Base-by-base conservation (phyloP, 2,329 filamentous ascomycete genomes). In the Ceratocystis smalleyi region DNA sequence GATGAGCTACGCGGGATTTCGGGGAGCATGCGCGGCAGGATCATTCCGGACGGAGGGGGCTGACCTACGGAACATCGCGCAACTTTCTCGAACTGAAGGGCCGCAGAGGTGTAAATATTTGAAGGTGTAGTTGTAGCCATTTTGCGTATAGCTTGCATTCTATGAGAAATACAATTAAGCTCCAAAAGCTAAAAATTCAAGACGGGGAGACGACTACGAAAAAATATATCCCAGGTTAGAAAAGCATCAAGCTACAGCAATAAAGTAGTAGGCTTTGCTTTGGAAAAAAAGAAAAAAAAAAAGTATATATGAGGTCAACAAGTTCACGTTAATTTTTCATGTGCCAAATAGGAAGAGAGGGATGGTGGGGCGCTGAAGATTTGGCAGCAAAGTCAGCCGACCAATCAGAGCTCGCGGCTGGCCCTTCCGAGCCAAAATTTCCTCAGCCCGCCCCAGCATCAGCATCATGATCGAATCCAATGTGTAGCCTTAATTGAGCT, bases 61-160 rank as follows among this genome's bases (percentile, higher is more conserved):
- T 49, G 5, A 70, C 86, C 75, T 80, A 94, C 89, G 68, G 89
- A 91, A 76, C 89, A 95, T 73, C 82, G 84, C 60, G 87, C 86
- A 66, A 89, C 76, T 35, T 92, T 79, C 69, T 94, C 87, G 72
- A 92, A 92, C 1, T 80, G 89, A 72, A 95, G 79, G 59, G 90
- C 89, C 12, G 87, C 75, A 19, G 80, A 81, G 27, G 77, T 81
- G 69, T 78, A 77, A 71, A 83, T 76, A 63, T 77, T 76, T 64
- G 65, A 51, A 27, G 62, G 49, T 54, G 62, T 60, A 17, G 30
- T 51, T 19, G 54, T 32, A 7, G 62, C 62, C 65, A 66, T 66
- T 62, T 66, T 66, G 32, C 59, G 59, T 24, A 66, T 45, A 17
- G 62, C 62, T 40, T 64, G 59, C 59, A 66, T 66, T 22, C 51